Evolutionary conservation across 2,329 filamentous ascomycete species (phyloP).

Genomic region (Monosporascus sp.): DNA sequence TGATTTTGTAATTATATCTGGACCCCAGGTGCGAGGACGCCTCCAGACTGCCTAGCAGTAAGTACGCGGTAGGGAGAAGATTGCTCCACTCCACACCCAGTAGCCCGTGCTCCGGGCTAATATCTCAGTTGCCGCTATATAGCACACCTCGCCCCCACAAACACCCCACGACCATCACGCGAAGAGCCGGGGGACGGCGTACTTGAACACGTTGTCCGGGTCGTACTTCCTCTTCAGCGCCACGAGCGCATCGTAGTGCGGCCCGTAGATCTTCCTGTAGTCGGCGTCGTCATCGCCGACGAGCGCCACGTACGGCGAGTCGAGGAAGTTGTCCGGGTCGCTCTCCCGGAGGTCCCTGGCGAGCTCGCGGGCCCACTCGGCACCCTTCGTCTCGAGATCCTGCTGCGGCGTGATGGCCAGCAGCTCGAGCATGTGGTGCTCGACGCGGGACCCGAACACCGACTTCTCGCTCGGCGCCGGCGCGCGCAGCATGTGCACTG

Average conservation of each 20-base stretch:
- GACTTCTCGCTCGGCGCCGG: constrained; percentile 15
- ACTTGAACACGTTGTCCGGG: constrained; percentile 30
- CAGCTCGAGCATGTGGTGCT: constrained; percentile 33
- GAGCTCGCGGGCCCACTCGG: constrained; percentile 17
- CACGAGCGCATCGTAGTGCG: constrained; percentile 17
- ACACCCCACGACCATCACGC: neutral
- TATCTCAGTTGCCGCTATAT: no score
- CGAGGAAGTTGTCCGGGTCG: constrained; percentile 20
- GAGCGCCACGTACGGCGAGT: constrained; percentile 28
- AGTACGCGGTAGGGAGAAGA: no score
- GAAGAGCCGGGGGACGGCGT: constrained; percentile 12
- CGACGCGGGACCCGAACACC: constrained; percentile 23
- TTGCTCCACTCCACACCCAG: no score
- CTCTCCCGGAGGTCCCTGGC: constrained; percentile 14
- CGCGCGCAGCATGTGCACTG: constrained; percentile 25
- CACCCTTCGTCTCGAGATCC: constrained; percentile 17
- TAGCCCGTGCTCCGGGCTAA: no score
- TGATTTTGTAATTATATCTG: no score
- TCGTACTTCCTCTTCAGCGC: constrained; percentile 30
- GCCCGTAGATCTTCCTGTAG: constrained; percentile 25
- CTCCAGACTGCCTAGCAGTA: no score
- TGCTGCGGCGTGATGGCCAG: constrained; percentile 18
- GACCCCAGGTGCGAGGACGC: no score
- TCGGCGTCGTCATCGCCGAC: constrained; percentile 19
- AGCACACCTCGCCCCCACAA: no score